Percentiles rank a stretch among this genome's conserved stretches.
Conservation (phyloP, 768 basidiomycete species). For the Sarcodon sp. region DNA sequence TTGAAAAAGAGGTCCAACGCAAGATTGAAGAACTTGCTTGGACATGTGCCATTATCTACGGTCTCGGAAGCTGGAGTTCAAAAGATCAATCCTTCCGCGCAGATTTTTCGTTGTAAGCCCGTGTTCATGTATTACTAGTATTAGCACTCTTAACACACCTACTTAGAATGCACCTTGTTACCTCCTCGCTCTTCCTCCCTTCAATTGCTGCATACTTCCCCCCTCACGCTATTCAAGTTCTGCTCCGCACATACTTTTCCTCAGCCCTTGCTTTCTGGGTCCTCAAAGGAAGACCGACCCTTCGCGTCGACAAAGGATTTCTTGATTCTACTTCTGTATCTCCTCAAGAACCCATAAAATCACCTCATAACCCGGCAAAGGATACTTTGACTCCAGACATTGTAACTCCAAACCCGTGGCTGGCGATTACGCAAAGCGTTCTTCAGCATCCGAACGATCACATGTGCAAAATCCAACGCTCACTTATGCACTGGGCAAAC, state of each 20-base stretch:
- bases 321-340: constrained; percentile 18
- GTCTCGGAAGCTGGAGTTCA: constrained; percentile 40
- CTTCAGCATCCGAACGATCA: constrained; percentile 51
- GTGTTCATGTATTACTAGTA: neutral
- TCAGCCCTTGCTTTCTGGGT: constrained; percentile 40
- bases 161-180: constrained; percentile 50
- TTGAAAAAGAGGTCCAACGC: constrained; percentile 21
- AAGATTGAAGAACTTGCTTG: constrained; percentile 57
- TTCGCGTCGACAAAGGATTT: constrained; percentile 35
- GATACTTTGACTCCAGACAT: constrained; percentile 19
- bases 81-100: constrained; percentile 28
- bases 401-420: constrained; percentile 44
- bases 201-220: constrained; percentile 25
- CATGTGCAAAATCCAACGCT: constrained; percentile 34
- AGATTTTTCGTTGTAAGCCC: constrained; percentile 48
- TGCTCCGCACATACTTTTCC: constrained; percentile 50
- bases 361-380: constrained; percentile 10
- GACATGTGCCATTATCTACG: constrained; percentile 41
- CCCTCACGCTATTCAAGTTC: constrained; percentile 28
- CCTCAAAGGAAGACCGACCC: constrained; percentile 36
- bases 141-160: constrained; percentile 2
- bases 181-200: constrained; percentile 49
- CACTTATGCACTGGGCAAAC: constrained; percentile 30
- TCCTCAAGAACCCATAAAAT: constrained; percentile 10
- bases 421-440: constrained; percentile 36